Conservation (phyloP, 2,329 filamentous ascomycete species). For the Aureobasidium sp. region DNA sequence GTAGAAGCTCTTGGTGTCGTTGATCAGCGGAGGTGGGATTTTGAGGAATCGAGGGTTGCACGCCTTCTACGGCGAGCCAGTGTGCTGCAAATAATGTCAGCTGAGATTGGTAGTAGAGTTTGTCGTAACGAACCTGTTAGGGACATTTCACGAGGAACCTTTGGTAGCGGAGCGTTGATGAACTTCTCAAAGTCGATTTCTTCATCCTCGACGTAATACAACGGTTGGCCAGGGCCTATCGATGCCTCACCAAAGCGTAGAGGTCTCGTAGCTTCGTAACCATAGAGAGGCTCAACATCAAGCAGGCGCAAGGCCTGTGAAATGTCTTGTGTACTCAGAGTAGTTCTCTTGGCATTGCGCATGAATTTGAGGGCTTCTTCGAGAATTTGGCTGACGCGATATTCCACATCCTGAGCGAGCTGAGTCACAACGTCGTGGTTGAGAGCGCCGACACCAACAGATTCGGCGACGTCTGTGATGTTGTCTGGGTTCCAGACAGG, state of each 20-base stretch:
- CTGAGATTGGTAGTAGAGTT: constrained; percentile 3
- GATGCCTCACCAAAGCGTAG: constrained; percentile 90
- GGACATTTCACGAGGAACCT: constrained; percentile 85
- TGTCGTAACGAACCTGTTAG: constrained; percentile 65
- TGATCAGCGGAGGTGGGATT: constrained; percentile 76
- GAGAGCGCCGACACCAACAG: constrained; percentile 76
- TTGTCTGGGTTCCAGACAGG: constrained; percentile 93
- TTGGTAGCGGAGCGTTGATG: constrained; percentile 91
- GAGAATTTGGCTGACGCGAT: constrained; percentile 85
- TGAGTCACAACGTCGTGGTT: constrained; percentile 81
- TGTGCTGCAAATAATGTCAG: constrained; percentile 54
- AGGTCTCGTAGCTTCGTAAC: constrained; percentile 87
- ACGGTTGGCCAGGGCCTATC: constrained; percentile 82
- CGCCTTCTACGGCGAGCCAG: constrained; percentile 95
- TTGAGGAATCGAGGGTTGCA: constrained; percentile 92
- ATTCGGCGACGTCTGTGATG: constrained; percentile 91
- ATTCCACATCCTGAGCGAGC: constrained; percentile 90
- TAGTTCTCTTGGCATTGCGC: constrained; percentile 81
- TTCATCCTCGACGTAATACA: constrained; percentile 97
- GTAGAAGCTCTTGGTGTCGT: constrained; percentile 73
- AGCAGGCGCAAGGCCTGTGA: constrained; percentile 77
- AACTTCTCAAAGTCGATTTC: constrained; percentile 98
- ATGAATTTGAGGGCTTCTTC: constrained; percentile 94
- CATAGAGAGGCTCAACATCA: constrained; percentile 91
- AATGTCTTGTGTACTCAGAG: constrained; percentile 82